These are phyloP conservation scores for Boletus rex-veris DNA, from an alignment of 768 basidiomycete genomes.

Conservation along the genomic window DNA sequence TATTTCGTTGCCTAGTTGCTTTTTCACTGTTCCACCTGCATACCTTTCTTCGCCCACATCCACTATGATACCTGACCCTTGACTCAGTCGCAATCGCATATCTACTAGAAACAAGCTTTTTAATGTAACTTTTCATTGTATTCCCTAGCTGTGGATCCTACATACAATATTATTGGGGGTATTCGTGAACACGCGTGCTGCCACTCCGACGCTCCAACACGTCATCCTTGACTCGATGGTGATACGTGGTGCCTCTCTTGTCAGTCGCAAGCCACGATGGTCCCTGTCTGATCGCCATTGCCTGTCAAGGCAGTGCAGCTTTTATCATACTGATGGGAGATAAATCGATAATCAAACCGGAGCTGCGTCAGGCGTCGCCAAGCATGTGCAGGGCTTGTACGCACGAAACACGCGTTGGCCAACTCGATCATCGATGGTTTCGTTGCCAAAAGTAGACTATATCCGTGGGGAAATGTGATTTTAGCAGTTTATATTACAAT, in stretches of 20 bases:
- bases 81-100: conserved; percentile 21
- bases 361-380: too few species aligned
- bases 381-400: background rate
- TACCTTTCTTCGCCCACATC: conserved; percentile 11
- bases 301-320: background rate
- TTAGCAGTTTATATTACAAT: background rate
- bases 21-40: conserved; percentile 1
- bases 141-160: conserved; percentile 18
- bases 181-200: conserved; percentile 6
- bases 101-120: conserved; percentile 25
- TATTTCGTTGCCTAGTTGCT: background rate
- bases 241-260: background rate
- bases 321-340: background rate
- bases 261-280: background rate
- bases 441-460: too few species aligned
- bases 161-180: conserved; percentile 21
- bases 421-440: conserved; percentile 3
- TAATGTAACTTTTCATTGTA: conserved; percentile 27
- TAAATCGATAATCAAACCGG: conserved; percentile 1
- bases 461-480: background rate
- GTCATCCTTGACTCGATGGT: background rate
- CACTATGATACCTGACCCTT: conserved; percentile 22
- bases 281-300: background rate
- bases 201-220: background rate
- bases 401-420: background rate